Evolutionary conservation across 192 early-diverging fungal genomes (phyloP), one percentile per base, ranked within the genome.

Genomic region (Cetraspora pellucida): DNA sequence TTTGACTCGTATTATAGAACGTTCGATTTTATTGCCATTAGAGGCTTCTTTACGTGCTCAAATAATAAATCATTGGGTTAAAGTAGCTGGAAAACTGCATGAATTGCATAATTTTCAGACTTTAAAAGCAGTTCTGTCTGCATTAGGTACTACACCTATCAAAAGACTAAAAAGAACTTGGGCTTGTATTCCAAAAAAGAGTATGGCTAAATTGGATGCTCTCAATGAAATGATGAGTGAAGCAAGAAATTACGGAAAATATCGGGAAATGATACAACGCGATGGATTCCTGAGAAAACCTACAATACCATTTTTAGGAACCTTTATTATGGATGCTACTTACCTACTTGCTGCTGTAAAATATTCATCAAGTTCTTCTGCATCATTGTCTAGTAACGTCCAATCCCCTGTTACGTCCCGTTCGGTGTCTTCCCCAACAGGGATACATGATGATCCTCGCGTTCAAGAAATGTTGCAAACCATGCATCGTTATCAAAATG

Each of bases 281-380:
- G 74, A 81, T 44, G 79, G 79, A 46, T 82, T 81, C 9, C 68
- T 72, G 67, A 71, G 83, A 19, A 78, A 88, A 57, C 90, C 93
- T 0, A 84, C 85, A 27, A 87, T 93, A 9, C 93, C 93, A 3
- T 94, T 90, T 81, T 70, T 94, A 28, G 93, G 93, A 17, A 83
- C 92, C 2, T 88, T 91, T 78, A 88, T 93, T 11, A 91, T 93
- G 80, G 93, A 94, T 66, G 85, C 89, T n/a, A 92, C 92, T 1
- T 94, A 93, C 80, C 78, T 93, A 37, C 69, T 89, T 27, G 89
- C 90, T 0, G 85, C 89, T 7, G 82, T 85, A 50, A 93, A 91
- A 47, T 77, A 71, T 16, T 81, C 82, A 37, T 74, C 79, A 14
- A 80, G 77, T 57, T 78, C 77, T 4, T 72, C 79, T 21, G 64